Conservation (phyloP, 768 basidiomycete genomes). For the Agaricus subrufescens region DNA sequence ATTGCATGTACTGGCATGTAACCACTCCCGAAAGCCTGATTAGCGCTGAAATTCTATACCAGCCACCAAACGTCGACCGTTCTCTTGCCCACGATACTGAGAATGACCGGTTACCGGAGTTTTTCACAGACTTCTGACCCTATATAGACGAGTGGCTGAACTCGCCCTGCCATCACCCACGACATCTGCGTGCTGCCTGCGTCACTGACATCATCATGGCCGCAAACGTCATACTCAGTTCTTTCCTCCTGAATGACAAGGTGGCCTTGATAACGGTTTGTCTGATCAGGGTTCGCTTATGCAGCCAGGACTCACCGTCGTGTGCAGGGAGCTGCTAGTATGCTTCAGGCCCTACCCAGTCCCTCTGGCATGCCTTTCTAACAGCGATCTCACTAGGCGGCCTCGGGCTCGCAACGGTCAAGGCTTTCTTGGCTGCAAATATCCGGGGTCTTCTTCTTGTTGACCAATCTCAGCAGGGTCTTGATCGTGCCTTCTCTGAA, state of each 20-base stretch:
- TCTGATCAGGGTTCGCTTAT: neutral
- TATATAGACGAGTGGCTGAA: too few species aligned
- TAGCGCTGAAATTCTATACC: too few species aligned
- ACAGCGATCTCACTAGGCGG: neutral
- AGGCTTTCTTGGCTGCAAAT: slow-evolving; percentile 7
- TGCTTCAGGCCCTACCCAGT: neutral
- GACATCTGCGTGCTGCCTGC: too few species aligned
- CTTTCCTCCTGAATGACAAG: slow-evolving; percentile 1
- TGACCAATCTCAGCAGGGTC: slow-evolving; percentile 3
- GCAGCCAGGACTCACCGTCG: neutral
- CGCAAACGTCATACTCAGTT: neutral
- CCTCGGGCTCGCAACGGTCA: slow-evolving; percentile 12
- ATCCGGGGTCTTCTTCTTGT: slow-evolving; percentile 10
- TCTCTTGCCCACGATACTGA: too few species aligned
- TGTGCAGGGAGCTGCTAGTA: slow-evolving; percentile 6
- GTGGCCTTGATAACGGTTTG: slow-evolving; percentile 6
- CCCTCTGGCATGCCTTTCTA: neutral
- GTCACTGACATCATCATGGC: neutral
- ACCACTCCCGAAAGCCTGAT: too few species aligned
- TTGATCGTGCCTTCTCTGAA: neutral
- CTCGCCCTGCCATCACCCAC: too few species aligned
- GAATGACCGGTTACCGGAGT: too few species aligned
- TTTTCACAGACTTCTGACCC: too few species aligned
- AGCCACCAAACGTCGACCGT: too few species aligned
- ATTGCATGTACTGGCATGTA: too few species aligned